Base-by-base conservation (phyloP, 176 grass and related monocot species). In the Cenchrus purpureus region DNA sequence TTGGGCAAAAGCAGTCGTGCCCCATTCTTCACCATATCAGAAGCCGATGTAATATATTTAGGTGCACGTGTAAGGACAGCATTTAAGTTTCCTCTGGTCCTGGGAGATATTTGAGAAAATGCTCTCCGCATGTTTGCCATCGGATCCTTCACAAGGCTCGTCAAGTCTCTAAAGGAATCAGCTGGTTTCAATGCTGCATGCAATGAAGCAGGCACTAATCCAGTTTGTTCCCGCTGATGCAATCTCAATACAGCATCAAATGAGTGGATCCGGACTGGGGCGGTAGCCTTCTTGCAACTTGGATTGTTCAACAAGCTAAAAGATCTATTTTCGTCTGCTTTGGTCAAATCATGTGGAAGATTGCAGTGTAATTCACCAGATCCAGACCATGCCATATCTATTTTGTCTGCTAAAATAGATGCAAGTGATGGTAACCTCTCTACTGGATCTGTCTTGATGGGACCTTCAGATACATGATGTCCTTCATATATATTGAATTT, bases 311-410 rank as follows among this genome's bases (percentile, higher is more conserved):
- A 50, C 31, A 77, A 74, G 82, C 32, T 88, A 62, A 79, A 74
- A 79, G 85, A 79, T 63, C 34, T 85, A 83, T 55, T 62, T 82
- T 84, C 74, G 56, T 86, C 87, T 19, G 29, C 64, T 89, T 90
- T 87, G 42, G 57, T 28, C 80, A 68, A 66, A 89, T 60, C 55
- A 80, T 87, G 76, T 32, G 89, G 69, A 76, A 69, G 74, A 82
- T 67, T 84, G 48, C 34, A 73, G 31, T 87, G 79, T 62, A 88
- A 64, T 79, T 88, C 76, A 81, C 85, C 86, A 71, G 89, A 95
- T 79, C 91, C 95, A 82, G 88, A 90, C 95, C 95, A 98, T 60
- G 91, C 91, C 68, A 89, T 92, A 81, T 98, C 95, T 88, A 98
- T 98, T 82, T 88, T 91, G 78, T 98, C 93, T 28, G 95, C 94